Base-by-base conservation (phyloP, 352 stramenopile genomes). In the Pythium sukuiense region DNA sequence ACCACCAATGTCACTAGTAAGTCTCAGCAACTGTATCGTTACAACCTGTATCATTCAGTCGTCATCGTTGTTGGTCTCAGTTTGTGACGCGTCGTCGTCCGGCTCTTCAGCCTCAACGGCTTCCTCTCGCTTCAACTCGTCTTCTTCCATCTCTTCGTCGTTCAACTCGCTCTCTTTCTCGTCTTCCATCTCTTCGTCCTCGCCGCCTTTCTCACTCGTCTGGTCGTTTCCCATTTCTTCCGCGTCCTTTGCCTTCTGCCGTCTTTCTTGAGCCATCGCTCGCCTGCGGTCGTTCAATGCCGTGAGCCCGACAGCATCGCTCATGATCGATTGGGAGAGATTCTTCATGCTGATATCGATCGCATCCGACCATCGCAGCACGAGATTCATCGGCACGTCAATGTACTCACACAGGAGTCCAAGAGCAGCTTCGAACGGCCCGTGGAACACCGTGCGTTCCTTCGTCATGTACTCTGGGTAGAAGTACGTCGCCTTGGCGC, bases 401-500 rank as follows among this genome's bases (percentile, higher is more conserved):
- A 92, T 76, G 72, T 93, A 88, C 54, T 82, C 73, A 48, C 73
- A 83, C 35, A 93, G 50, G 32, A 90, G 43, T 59, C 83, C 74
- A n/a, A 93, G 59, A 41, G 87, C 69, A 53, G 77, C 70, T 68
- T 92, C 83, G 48, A 82, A 89, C 20, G 74, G 77, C 30, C 76
- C 61, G 69, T 90, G 85, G n/a, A 88, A 56, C 48, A 45, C 3
- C 43, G 55, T 63, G 29, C 59, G 62, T 56, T 67, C 46, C 30
- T 35, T 18, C 6, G n/a, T 11, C 18, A 29, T 32, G 52, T 55
- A 84, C 4, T 74, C 16, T 7, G 84, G 81, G 55, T 92, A 92
- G 61, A 89, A 92, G 63, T 83, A 86, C 3, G 71, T 65, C 18
- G 76, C 56, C 3, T 67, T 14, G 48, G 65, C 6, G 8, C 46